Evolutionary conservation across 306 rosid genomes (phyloP), one percentile per base, ranked within the genome.

Genomic region (Cicer bijugum): DNA sequence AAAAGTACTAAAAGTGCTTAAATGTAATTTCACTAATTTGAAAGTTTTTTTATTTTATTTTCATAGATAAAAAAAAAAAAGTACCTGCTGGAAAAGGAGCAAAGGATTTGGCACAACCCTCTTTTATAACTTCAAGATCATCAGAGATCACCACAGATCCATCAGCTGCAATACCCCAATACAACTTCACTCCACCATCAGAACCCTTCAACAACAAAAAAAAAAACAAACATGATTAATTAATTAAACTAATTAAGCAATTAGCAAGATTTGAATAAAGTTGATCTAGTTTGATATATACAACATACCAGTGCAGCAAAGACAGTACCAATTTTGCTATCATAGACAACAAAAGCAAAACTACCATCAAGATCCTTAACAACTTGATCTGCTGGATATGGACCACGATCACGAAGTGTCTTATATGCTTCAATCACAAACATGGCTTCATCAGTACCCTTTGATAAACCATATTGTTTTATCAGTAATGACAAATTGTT

Each of bases 161-260:
- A 88, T 94, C 99, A 39, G 87, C 99, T 47, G 97, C 93, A 51
- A 91, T 87, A 5, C 99, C 99, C 99, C 99, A 94, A 38, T 89
- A 94, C 48, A 94, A 81, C 80, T 91, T 81, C 53, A 89, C 91
- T 70, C 93, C 99, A 6, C 99, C 99, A 85, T 94, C 99, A 44
- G 96, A 92, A 35, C 99, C 97, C 99, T 94, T 55, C 35, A 75
- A 73, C 0, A 20, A 20, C 23, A 20, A 55, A 60, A 64, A 15
- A n/a, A n/a, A n/a, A n/a, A n/a, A 2, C 1, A 42, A 17, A 37
- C 17, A 65, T 15, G 58, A 5, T n/a, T n/a, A 1, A n/a, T 4
- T 10, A 39, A 48, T 4, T 43, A 48, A 15, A n/a, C 1, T 10
- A 39, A 50, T 4, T 28, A 50, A 15, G 65, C 15, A 69, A 28